Evolutionary conservation across 169 alveolate species (phyloP), one percentile per base, ranked within the genome.

Genomic region (Plasmodium knowlesi): DNA sequence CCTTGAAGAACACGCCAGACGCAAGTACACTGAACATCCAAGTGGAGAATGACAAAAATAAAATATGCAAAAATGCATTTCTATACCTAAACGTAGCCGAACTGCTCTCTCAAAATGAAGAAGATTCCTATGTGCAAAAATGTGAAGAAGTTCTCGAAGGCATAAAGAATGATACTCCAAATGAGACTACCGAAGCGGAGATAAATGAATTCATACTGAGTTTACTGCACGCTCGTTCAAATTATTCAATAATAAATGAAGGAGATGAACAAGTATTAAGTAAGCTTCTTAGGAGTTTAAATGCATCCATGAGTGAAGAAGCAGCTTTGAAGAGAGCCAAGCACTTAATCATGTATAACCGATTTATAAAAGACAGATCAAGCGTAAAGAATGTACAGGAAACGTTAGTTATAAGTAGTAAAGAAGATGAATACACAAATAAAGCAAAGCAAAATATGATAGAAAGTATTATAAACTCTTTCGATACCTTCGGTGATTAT

Each of bases 201-300:
- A 5, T n/a, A n/a, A 85, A 53, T 74, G 93, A 85, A 74, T 85
- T 85, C 28, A 9, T 76, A 8, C 28, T 85, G 28, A 41, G 73
- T 53, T 25, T 85, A 73, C 37, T 74, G 2, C 93, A 85, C 9
- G 53, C 57, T 37, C 80, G 79, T 54, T 85, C 86, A 0, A 28
- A 37, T 6, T 50, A 85, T 8, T 39, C 37, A 9, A 37, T 46
- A 46, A 73, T 53, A 39, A 84, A 37, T 22, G 32, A 22, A 34
- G 9, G 25, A 83, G 78, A 71, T n/a, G 57, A 67, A 5, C 19
- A 25, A 0, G 83, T 82, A 3, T 16, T 84, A 3, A 84, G 50
- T n/a, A 70, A 73, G 50, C 28, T 84, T 19, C 53, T 71, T 0
- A 12, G 74, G 32, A 84, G 74, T 70, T 0, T 84, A 2, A 37